Evolutionary conservation across 2,329 filamentous ascomycete genomes (phyloP).

Genomic region (Pseudofabraea citricarpa): DNA sequence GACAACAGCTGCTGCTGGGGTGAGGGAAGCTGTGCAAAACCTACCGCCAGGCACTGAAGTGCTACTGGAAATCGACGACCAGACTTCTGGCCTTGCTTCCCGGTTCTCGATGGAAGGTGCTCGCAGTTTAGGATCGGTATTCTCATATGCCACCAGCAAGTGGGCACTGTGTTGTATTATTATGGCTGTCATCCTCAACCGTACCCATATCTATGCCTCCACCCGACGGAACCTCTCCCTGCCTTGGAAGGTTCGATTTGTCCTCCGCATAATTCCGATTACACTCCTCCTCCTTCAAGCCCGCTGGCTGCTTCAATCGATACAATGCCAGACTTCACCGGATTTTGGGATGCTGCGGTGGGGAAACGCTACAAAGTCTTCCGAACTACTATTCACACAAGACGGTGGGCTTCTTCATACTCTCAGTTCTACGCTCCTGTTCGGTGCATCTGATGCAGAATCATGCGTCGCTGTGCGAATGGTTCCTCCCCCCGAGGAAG

Average conservation of each 20-base stretch:
- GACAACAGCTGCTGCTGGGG: constrained; percentile 33
- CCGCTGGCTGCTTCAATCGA: constrained; percentile 68
- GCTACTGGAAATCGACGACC: constrained; percentile 34
- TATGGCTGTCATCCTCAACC: constrained; percentile 82
- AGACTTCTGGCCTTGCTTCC: constrained; percentile 36
- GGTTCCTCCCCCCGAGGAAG: constrained; percentile 49
- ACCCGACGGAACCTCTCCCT: constrained; percentile 76
- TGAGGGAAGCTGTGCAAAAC: constrained; percentile 17
- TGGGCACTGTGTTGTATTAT: constrained; percentile 88
- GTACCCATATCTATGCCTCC: constrained; percentile 90
- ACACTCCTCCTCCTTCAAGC: constrained; percentile 65
- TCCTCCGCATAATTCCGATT: constrained; percentile 68
- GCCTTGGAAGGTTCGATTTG: constrained; percentile 65
- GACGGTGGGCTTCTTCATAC: constrained; percentile 66
- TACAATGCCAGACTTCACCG: constrained; percentile 85
- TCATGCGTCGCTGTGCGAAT: constrained; percentile 76
- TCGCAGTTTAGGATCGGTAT: constrained; percentile 76
- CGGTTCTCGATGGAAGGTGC: constrained; percentile 53
- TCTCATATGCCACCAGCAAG: constrained; percentile 84
- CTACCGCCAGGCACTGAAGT: constrained; percentile 14
- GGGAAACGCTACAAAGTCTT: constrained; percentile 59
- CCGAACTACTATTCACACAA: constrained; percentile 65
- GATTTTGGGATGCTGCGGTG: constrained; percentile 66
- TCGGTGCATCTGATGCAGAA: constrained; percentile 67
- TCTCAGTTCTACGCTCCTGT: constrained; percentile 65